Evolutionary conservation across 2,329 filamentous ascomycete genomes (phyloP).

Genomic region (Pestalotiopsis sp.): DNA sequence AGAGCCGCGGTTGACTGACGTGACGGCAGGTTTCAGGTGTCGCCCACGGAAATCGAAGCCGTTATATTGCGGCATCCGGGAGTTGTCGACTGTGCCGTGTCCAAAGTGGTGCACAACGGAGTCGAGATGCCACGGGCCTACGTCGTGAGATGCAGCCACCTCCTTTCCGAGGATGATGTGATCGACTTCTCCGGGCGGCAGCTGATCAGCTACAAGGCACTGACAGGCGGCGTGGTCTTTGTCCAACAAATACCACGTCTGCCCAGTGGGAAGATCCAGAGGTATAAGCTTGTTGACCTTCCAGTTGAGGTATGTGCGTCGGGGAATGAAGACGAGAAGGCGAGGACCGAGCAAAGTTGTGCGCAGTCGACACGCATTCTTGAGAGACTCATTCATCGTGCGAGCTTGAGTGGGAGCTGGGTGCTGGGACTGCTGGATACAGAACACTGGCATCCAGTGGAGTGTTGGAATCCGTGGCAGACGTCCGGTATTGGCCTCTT

Average conservation of each 20-base stretch:
- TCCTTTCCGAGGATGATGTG: constrained; percentile 42
- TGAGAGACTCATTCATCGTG: neutral
- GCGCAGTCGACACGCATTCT: neutral
- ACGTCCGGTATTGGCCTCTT: neutral
- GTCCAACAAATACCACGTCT: constrained; percentile 51
- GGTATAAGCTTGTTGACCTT: constrained; percentile 33
- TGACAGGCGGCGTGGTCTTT: constrained; percentile 50
- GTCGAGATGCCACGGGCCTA: constrained; percentile 47
- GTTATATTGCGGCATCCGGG: constrained; percentile 45
- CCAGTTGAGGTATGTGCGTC: neutral
- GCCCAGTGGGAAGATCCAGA: constrained; percentile 51
- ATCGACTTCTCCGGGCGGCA: constrained; percentile 40
- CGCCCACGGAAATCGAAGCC: constrained; percentile 50
- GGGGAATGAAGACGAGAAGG: neutral
- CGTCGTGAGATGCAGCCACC: constrained; percentile 36
- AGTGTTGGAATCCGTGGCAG: neutral
- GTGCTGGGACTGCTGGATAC: neutral
- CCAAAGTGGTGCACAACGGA: constrained; percentile 42
- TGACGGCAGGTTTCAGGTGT: constrained; percentile 44
- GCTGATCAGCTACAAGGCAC: constrained; percentile 49
- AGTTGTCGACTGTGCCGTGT: constrained; percentile 48
- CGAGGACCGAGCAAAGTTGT: neutral
- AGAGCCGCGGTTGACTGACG: neutral
- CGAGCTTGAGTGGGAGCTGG: neutral
- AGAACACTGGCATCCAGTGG: neutral